Evolutionary conservation across 257 asterid genomes (phyloP).

Genomic region (Buddleja alternifolia): DNA sequence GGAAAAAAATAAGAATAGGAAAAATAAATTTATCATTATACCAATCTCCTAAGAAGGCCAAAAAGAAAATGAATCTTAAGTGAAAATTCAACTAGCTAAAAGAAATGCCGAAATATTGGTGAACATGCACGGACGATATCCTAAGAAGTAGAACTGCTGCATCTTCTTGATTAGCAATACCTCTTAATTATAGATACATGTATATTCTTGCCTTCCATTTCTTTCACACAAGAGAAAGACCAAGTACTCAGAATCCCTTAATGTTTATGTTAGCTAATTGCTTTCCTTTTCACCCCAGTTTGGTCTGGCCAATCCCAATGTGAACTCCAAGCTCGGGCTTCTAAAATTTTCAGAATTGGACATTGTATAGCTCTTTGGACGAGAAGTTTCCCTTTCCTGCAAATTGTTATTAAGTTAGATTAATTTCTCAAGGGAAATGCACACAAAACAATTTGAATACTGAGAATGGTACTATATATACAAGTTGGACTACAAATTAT

Average conservation of each 20-base stretch:
- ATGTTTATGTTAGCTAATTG: background rate
- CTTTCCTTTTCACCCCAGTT: slow-evolving; percentile 49
- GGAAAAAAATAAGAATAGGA: background rate
- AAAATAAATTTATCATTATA: background rate
- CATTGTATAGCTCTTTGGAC: slow-evolving; percentile 38
- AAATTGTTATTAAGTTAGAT: background rate
- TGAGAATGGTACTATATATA: no score
- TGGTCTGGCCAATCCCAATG: slow-evolving; percentile 34
- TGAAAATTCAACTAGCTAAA: no score
- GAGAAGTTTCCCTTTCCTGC: slow-evolving; percentile 53
- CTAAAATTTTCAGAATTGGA: slow-evolving; percentile 35
- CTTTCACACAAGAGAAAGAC: slow-evolving; percentile 13
- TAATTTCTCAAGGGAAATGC: no score
- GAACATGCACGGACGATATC: no score
- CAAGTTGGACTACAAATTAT: no score
- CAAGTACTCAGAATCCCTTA: slow-evolving; percentile 18
- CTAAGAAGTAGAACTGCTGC: background rate
- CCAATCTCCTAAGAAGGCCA: background rate
- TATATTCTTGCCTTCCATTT: slow-evolving; percentile 6
- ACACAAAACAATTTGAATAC: no score
- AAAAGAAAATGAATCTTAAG: background rate
- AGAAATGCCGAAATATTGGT: no score
- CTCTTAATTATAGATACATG: slow-evolving; percentile 13
- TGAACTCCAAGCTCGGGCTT: slow-evolving; percentile 58
- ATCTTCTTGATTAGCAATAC: slow-evolving; percentile 9